phyloP scores from a whole-genome alignment of 352 stramenopile species.

The Thalassiosira hispida region DNA sequence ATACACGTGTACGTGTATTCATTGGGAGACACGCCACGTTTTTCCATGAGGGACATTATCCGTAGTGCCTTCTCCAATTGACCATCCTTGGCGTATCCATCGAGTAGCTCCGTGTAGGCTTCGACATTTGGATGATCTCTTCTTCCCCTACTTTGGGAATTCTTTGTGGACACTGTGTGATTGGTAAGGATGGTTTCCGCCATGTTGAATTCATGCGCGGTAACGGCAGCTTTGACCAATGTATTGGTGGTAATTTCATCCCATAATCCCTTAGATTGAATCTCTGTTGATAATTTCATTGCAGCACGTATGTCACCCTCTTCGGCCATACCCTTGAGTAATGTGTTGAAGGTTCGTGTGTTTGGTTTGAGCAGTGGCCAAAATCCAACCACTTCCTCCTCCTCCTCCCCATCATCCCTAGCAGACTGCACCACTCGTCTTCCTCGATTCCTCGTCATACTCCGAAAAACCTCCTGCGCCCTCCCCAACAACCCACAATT shows the following conservation, averaged over 20 bases:
- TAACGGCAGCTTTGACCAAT: slow-evolving; percentile 71
- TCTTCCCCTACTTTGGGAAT: neutral
- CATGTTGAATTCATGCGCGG: slow-evolving; percentile 59
- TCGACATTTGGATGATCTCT: slow-evolving; percentile 79
- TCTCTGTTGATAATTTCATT: slow-evolving; percentile 55
- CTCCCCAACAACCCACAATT: slow-evolving; percentile 69
- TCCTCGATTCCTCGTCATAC: no score
- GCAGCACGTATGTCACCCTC: slow-evolving; percentile 48
- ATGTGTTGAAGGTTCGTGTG: slow-evolving; percentile 75
- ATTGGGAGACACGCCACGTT: slow-evolving; percentile 64
- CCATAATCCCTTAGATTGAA: slow-evolving; percentile 65
- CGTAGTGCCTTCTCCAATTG: slow-evolving; percentile 62
- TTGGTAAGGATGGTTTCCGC: slow-evolving; percentile 67
- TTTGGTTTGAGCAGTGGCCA: slow-evolving; percentile 62
- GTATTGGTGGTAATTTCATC: slow-evolving; percentile 83
- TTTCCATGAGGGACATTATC: slow-evolving; percentile 68
- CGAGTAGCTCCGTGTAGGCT: slow-evolving; percentile 78
- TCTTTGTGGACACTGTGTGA: slow-evolving; percentile 36
- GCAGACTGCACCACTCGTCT: slow-evolving; percentile 41
- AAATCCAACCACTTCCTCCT: slow-evolving; percentile 34
- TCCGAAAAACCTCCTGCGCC: slow-evolving; percentile 58
- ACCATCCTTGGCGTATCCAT: slow-evolving; percentile 73
- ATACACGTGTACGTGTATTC: slow-evolving; percentile 80
- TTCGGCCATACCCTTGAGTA: slow-evolving; percentile 78
- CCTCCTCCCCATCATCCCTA: slow-evolving; percentile 60